Evolutionary conservation across 1,284 basidiomycete genomes (phyloP).

Genomic region (Rhodotorula mucilaginosa): DNA sequence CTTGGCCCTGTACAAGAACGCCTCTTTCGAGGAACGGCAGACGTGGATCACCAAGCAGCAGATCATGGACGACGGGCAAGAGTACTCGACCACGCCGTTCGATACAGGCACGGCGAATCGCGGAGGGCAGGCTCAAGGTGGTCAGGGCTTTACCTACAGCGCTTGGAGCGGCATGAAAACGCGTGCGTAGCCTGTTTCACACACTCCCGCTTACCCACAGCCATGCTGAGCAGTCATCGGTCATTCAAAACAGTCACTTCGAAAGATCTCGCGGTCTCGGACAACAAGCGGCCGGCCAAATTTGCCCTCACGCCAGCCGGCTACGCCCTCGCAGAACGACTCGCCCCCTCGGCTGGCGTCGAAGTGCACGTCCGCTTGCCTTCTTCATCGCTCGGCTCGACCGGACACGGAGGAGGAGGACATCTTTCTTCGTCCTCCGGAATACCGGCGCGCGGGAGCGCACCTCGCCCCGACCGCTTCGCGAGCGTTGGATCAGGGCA

Average conservation of each 20-base stretch:
- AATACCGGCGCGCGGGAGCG: neutral
- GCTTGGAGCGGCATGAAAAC: conserved; percentile 34
- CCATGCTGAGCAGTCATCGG: too few relatives aligned
- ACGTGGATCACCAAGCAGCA: conserved; percentile 11
- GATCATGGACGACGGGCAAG: conserved; percentile 19
- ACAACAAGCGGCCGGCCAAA: conserved; percentile 20
- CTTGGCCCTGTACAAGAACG: conserved; percentile 29
- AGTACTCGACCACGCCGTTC: conserved; percentile 22
- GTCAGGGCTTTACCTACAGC: conserved; percentile 10
- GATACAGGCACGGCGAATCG: conserved; percentile 11
- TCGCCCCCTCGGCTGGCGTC: conserved; percentile 21
- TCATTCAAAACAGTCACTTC: conserved; percentile 2
- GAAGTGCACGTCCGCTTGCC: conserved; percentile 1
- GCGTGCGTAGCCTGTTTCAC: conserved; percentile 7
- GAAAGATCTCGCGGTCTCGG: conserved; percentile 19
- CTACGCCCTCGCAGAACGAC: conserved; percentile 30
- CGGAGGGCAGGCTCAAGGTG: conserved; percentile 5
- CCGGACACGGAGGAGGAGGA: neutral
- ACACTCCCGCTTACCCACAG: neutral
- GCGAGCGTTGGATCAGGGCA: neutral
- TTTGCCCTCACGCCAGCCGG: conserved; percentile 27
- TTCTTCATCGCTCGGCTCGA: conserved; percentile 2
- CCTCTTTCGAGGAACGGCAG: conserved; percentile 20
- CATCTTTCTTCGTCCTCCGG: conserved; percentile 17
- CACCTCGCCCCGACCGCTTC: neutral